Evolutionary conservation across 495 filamentous ascomycete species (phyloP).

Genomic region (Xylaria nigripes): DNA sequence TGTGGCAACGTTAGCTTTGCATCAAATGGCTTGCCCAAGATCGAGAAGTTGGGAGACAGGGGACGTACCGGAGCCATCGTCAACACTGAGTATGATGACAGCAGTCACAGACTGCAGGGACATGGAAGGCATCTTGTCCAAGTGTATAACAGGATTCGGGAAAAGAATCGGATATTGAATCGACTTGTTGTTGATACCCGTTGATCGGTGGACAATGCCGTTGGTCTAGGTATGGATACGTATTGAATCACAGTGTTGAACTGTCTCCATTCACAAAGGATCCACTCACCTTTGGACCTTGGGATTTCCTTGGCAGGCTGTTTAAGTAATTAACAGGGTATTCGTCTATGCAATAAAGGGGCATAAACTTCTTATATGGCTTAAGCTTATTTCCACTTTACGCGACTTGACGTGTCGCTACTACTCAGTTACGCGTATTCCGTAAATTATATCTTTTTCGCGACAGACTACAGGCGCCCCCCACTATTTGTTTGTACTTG

Average conservation of each 20-base stretch:
- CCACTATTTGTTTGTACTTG: background rate
- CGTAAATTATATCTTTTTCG: slow-evolving; percentile 7
- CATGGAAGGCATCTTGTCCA: slow-evolving; percentile 47
- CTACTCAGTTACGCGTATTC: slow-evolving; percentile 5
- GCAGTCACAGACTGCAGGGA: slow-evolving; percentile 90
- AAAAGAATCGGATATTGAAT: background rate
- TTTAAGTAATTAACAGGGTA: background rate
- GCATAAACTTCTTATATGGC: background rate
- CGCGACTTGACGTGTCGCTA: slow-evolving; percentile 1
- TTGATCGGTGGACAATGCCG: background rate
- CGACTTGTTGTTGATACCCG: background rate
- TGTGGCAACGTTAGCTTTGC: background rate
- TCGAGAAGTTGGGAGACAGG: background rate
- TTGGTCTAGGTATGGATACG: background rate
- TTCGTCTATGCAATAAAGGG: background rate
- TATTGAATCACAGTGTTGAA: slow-evolving; percentile 6
- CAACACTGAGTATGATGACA: slow-evolving; percentile 79
- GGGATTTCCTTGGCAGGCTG: background rate
- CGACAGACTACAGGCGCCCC: background rate
- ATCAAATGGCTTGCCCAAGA: background rate
- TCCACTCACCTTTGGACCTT: background rate
- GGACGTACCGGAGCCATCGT: slow-evolving; percentile 56
- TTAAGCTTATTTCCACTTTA: slow-evolving; percentile 5
- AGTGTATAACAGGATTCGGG: background rate
- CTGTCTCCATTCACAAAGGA: background rate